Base-by-base conservation (phyloP, 176 grass and related monocot genomes). In the Rhynchospora pubera region DNA sequence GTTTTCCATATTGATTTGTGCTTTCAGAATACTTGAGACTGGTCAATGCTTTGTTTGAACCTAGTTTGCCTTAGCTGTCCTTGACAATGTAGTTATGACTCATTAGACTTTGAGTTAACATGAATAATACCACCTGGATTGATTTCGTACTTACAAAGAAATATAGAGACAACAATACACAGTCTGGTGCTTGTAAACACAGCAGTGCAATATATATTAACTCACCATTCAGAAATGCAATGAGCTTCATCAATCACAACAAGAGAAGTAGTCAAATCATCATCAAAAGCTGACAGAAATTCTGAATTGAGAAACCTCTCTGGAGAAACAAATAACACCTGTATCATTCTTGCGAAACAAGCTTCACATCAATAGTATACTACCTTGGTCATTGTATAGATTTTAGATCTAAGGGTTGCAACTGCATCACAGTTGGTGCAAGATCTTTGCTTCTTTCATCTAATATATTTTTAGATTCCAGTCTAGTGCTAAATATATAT, bases 181-280 rank as follows among this genome's bases (percentile, higher is more conserved):
- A 22, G 50, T 53, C 23, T 22, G 30, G 23, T 28, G 23, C 12
- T 16, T 11, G 12, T 53, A 55, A 30, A 55, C 66, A 26, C 24
- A 51, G 26, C 62, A 46, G 7, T 62, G 43, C 72, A 87, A 45
- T 21, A 81, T 63, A 5, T 19, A 81, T 64, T 52, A 87, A 93
- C 85, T 94, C 82, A 98, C 95, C 95, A 98, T 90, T 98, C 95
- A 84, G 95, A 98, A 88, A 98, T 98, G 87, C 92, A 94, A 78
- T 98, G 95, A 85, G 92, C 95, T 93, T 98, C 92, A 88, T 98
- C 95, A 78, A 98, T 98, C 24, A 86, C 95, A 82, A 94, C 80
- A 87, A 94, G 92, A 73, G 95, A 94, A 91, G 94, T 91, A 39
- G 87, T 77, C 43, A 98, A 72, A 66, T 73, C 39, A 72, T 94